Evolutionary conservation across 805 yeast genomes (phyloP).

Genomic region (Suhomyces xylopsoci): DNA sequence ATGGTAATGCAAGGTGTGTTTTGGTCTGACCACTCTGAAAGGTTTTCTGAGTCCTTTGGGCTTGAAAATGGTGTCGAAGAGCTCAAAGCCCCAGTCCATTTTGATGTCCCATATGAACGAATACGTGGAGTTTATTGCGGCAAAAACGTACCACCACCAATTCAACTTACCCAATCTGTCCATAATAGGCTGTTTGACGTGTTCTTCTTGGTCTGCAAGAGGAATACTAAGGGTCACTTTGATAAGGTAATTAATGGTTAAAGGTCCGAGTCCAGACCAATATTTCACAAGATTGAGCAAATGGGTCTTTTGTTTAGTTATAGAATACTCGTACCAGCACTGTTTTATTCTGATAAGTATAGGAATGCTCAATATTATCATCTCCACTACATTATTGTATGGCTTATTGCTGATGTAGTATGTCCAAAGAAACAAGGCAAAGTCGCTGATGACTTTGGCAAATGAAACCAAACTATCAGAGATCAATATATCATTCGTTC

Average conservation of each 20-base stretch:
- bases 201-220: slow-evolving; percentile 5
- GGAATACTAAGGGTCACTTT: slow-evolving; percentile 10
- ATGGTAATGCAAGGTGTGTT: background rate
- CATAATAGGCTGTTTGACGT: slow-evolving; percentile 12
- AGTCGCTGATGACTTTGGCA: slow-evolving; percentile 71
- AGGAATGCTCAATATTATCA: slow-evolving; percentile 49
- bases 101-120: slow-evolving; percentile 86
- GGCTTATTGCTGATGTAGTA: slow-evolving; percentile 28
- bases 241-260: slow-evolving; percentile 25
- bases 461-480: slow-evolving; percentile 86
- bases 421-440: slow-evolving; percentile 53
- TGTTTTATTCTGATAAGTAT: slow-evolving; percentile 75
- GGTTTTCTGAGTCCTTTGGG: background rate
- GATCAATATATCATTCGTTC: slow-evolving; percentile 77
- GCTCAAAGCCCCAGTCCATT: slow-evolving; percentile 80
- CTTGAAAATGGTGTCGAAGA: slow-evolving; percentile 38
- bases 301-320: slow-evolving; percentile 52
- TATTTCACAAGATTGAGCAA: slow-evolving; percentile 75
- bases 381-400: slow-evolving; percentile 31
- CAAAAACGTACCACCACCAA: slow-evolving; percentile 42
- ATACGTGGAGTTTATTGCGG: slow-evolving; percentile 66
- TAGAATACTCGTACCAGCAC: slow-evolving; percentile 66
- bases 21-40: background rate
- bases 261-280: slow-evolving; percentile 50
- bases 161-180: slow-evolving; percentile 21